Evolutionary conservation across 2,329 filamentous ascomycete species (phyloP).

Genomic region (Berkeleyomyces rouxiae): DNA sequence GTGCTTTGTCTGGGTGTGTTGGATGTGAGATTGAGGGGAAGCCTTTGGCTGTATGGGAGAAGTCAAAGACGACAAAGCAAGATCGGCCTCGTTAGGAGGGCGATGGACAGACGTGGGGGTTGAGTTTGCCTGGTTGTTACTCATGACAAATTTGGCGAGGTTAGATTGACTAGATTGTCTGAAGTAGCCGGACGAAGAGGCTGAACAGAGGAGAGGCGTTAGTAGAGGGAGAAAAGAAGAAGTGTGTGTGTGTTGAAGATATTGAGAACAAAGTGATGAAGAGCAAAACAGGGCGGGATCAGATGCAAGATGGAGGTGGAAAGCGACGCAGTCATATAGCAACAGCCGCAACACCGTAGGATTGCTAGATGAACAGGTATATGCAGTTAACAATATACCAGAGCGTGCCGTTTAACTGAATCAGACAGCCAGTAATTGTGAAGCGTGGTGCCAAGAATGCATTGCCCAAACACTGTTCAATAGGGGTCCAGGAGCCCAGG

Average conservation of each 20-base stretch:
- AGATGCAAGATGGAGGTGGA: not conserved
- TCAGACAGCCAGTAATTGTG: conserved; percentile 1
- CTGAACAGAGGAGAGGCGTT: not conserved
- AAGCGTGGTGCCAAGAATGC: conserved; percentile 6
- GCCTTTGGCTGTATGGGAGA: not conserved
- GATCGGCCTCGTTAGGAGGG: conserved; percentile 16
- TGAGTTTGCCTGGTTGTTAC: conserved; percentile 21
- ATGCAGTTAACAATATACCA: not conserved
- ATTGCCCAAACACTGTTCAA: not conserved
- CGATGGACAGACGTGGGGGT: conserved; percentile 18
- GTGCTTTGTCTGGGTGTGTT: conserved; percentile 21
- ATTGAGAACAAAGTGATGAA: not conserved
- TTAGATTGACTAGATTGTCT: conserved; percentile 26
- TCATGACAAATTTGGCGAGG: conserved; percentile 31
- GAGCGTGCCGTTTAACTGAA: not conserved
- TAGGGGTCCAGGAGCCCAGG: not conserved
- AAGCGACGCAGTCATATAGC: conserved; percentile 1
- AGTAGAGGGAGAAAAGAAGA: not conserved
- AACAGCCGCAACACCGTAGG: not conserved
- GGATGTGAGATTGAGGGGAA: conserved; percentile 15
- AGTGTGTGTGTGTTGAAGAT: not conserved
- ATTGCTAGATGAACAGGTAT: not conserved
- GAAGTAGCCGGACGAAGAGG: conserved; percentile 8
- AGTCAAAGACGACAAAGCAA: not conserved
- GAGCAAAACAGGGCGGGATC: not conserved